These are phyloP conservation scores for Zygotorulaspora sp. DNA, from an alignment of 805 yeast genomes.

Conservation along the genomic window DNA sequence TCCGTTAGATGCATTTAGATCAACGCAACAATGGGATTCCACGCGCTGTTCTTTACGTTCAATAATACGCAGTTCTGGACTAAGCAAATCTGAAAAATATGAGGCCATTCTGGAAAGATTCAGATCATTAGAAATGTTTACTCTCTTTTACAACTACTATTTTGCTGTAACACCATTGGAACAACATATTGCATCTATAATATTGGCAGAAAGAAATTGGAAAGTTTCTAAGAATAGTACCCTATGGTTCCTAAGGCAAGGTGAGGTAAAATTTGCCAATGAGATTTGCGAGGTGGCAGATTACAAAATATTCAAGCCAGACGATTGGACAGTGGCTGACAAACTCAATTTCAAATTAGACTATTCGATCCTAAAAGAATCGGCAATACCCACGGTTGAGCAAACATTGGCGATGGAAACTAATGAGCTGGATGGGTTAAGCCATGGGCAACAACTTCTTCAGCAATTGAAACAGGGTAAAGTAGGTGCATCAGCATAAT, in stretches of 20 bases:
- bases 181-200: slow-evolving; percentile 35
- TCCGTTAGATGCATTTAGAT: slow-evolving; percentile 35
- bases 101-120: slow-evolving; percentile 26
- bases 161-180: slow-evolving; percentile 42
- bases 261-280: slow-evolving; percentile 37
- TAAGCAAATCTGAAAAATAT: slow-evolving; percentile 5
- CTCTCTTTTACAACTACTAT: slow-evolving; percentile 44
- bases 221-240: slow-evolving; percentile 32
- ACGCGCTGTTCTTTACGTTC: slow-evolving; percentile 23
- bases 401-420: slow-evolving; percentile 3
- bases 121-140: slow-evolving; percentile 32
- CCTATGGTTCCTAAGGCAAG: slow-evolving; percentile 40
- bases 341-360: slow-evolving; percentile 41
- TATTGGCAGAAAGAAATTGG: slow-evolving; percentile 40
- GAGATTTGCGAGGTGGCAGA: slow-evolving; percentile 42
- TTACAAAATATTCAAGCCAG: slow-evolving; percentile 41
- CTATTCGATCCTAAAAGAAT: slow-evolving; percentile 24
- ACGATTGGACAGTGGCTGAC: slow-evolving; percentile 42
- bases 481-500: slow-evolving; percentile 11
- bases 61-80: slow-evolving; percentile 8
- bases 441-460: slow-evolving; percentile 31
- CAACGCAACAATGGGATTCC: slow-evolving; percentile 35
- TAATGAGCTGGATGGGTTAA: slow-evolving; percentile 7
- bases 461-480: slow-evolving; percentile 31
- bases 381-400: slow-evolving; percentile 6